A percentile compares a stretch with the other conserved stretches of the same genome.
Evolutionary conservation across 345 rosid genomes (phyloP).

Genomic region (Pistacia atlantica): DNA sequence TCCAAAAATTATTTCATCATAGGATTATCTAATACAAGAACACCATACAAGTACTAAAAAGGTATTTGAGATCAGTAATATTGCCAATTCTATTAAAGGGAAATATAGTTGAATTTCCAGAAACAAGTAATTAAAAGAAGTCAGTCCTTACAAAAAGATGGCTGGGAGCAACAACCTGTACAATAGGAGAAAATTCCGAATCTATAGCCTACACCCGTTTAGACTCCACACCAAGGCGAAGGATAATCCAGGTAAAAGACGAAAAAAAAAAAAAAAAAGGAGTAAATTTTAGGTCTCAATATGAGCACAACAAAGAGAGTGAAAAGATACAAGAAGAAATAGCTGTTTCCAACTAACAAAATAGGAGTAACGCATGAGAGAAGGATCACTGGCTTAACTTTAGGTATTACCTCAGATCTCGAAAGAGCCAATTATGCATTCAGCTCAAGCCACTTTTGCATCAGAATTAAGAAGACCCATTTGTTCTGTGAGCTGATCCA

Average conservation of each 20-base stretch:
- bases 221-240: not conserved
- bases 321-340: constrained; percentile 13
- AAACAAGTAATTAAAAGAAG: not conserved
- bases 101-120: not conserved
- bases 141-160: not conserved
- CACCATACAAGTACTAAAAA: not conserved
- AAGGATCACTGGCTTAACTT: constrained; percentile 8
- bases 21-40: too few species aligned
- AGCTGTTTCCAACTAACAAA: constrained; percentile 22
- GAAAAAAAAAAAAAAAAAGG: not conserved
- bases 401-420: constrained; percentile 9
- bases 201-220: not conserved
- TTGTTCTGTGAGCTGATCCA: constrained; percentile 82
- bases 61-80: not conserved
- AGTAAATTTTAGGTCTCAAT: constrained; percentile 8
- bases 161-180: not conserved
- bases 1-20: too few species aligned
- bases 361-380: not conserved
- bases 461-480: constrained; percentile 82
- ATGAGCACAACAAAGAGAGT: constrained; percentile 19
- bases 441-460: constrained; percentile 30
- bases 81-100: not conserved
- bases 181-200: not conserved
- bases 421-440: constrained; percentile 16
- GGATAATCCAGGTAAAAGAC: not conserved